A percentile compares a stretch with the other conserved stretches of the same genome.
These are phyloP conservation scores for Domatiomyces catenatus DNA, from an alignment of 2,329 filamentous ascomycete genomes.

Conservation along the genomic window DNA sequence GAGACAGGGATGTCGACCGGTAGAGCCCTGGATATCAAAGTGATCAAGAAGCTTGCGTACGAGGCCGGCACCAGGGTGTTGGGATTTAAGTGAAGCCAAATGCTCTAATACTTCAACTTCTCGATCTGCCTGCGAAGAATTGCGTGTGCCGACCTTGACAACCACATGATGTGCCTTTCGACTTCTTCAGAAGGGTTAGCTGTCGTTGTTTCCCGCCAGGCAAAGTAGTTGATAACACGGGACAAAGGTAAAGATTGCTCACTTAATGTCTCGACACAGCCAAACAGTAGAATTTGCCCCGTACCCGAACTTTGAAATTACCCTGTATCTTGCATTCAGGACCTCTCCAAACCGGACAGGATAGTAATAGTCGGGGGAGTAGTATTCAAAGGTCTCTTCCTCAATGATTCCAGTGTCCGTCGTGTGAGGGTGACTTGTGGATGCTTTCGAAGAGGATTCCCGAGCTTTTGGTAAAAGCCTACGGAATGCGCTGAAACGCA, in stretches of 20 bases:
- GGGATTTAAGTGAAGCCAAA: not conserved
- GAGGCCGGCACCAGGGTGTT: not conserved
- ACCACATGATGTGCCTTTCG: not conserved
- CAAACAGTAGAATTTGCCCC: slow-evolving; percentile 33
- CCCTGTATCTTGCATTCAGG: slow-evolving; percentile 27
- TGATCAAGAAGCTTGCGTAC: not conserved
- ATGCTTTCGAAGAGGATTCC: not conserved
- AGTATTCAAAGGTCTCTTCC: slow-evolving; percentile 8
- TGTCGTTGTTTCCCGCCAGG: not conserved
- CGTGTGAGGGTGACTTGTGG: not conserved
- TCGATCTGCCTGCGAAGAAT: not conserved
- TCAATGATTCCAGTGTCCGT: no score
- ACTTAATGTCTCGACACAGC: slow-evolving; percentile 24
- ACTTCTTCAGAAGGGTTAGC: slow-evolving; percentile 11
- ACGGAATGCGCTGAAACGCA: not conserved
- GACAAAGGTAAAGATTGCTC: slow-evolving; percentile 21
- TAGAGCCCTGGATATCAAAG: slow-evolving; percentile 20
- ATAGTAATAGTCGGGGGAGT: slow-evolving; percentile 18
- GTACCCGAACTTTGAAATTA: slow-evolving; percentile 14
- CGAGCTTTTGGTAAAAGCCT: not conserved
- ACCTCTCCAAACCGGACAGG: slow-evolving; percentile 28
- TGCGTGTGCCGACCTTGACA: slow-evolving; percentile 13
- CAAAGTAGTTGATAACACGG: slow-evolving; percentile 12
- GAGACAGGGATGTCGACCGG: slow-evolving; percentile 23
- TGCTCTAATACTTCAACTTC: not conserved